Evolutionary conservation across 768 basidiomycete species (phyloP), one percentile per base, ranked within the genome.

Genomic region (Amanita molliuscula): DNA sequence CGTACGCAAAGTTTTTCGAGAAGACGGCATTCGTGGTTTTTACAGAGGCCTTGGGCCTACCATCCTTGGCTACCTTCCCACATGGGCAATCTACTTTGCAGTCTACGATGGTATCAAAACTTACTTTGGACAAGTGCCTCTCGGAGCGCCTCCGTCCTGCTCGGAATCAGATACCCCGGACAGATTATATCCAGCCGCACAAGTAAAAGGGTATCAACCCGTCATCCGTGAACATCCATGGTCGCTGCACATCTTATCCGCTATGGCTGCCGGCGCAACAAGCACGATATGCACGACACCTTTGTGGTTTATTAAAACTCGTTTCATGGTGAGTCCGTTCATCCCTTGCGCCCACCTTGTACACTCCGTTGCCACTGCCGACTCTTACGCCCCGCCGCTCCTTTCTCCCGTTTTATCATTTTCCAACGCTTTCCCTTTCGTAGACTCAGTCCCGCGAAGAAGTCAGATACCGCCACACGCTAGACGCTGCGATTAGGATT

Each of bases 41-140:
- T 99, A 99, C 67, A 81, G 96, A 36, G 96, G 96, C n/a, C 76
- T 99, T 16, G 94, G 95, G 16, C 96, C 96, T 11, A 99, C 96
- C 16, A 78, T 99, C 50, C 76, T 94, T 6, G 96, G 96, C 11
- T 98, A 99, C 68, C 79, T 98, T 35, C 96, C 96, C 18, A 98
- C 95, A 2, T 98, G 94, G 96, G 96, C 93, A 21, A 98, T 98
- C 58, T 98, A 97, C 65, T 98, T 98, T 65, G 82, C 92, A 18
- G 91, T 98, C 21, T 98, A 98, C 68, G 96, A 99, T 68, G 82
- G 87, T 52, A 88, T 97, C 67, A 98, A 98, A 74, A 77, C 77
- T 11, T 68, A 73, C 43, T 87, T 91, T 61, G 88, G 90, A 18
- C 81, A 81, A 56, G 69, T 74, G 29, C 79, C 82, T 4, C 67